Evolutionary conservation across 768 basidiomycete genomes (phyloP), one percentile per base, ranked within the genome.

Genomic region (Pholiota molesta): DNA sequence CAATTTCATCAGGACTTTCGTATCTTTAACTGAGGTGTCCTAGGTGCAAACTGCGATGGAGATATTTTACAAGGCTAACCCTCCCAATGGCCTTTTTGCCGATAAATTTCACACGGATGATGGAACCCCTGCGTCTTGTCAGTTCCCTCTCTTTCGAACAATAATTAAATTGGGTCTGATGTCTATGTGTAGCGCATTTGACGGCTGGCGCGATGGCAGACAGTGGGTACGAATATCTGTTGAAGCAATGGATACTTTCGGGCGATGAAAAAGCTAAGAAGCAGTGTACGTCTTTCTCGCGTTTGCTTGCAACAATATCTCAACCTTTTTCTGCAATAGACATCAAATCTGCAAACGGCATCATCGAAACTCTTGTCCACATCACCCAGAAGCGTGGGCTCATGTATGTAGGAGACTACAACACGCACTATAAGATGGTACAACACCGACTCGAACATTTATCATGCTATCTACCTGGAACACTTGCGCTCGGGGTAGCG

Each of bases 401-500:
- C 9, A 81, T 91, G 65, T 90, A 89, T 69, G 81, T 87, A 6
- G 86, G 85, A n/a, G 87, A 88, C 69, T 72, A 74, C n/a, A 64
- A 60, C 35, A 65, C 44, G 76, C 71, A 21, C 52, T 28, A 5
- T 74, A 37, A 51, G 14, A 51, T 8, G 45, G 33, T 83, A n/a
- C 67, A 76, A 1, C 80, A 84, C 65, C 76, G 72, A 26, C 78
- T 88, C 56, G 88, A 91, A 68, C 89, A 91, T 66, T 79, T 90
- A 26, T 84, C 88, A 1, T 90, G 88, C 71, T 90, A 87, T 78
- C 80, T 89, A 40, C 86, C 88, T 0, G 88, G 88, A 1, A 73
- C 88, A 19, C 77, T 91, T 54, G 85, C 86, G 0, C 81, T 90
- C 14, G 89, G 88, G 23, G 85, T 79, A 2, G 74, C 81, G 60